phyloP scores from a whole-genome alignment of 2,329 filamentous ascomycete genomes.

The Pseudogymnoascus sp. region DNA sequence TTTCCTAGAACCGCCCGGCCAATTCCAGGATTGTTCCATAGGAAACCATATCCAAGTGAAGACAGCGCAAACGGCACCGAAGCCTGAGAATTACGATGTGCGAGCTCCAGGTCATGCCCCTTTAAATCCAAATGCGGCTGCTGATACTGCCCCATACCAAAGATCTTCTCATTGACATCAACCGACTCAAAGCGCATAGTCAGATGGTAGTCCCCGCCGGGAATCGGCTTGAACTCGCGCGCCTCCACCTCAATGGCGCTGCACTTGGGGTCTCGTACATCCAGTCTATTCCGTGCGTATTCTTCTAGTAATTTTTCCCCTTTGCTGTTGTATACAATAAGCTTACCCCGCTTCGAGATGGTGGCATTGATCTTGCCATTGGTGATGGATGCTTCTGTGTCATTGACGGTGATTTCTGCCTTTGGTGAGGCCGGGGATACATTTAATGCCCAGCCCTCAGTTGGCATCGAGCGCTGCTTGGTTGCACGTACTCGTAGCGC shows the following conservation, averaged over 20 bases:
- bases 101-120: slow-evolving; percentile 52
- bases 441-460: slow-evolving; percentile 34
- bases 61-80: slow-evolving; percentile 55
- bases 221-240: slow-evolving; percentile 40
- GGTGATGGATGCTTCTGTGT: slow-evolving; percentile 29
- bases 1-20: slow-evolving; percentile 52
- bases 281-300: slow-evolving; percentile 39
- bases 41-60: slow-evolving; percentile 50
- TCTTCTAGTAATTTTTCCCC: slow-evolving; percentile 39
- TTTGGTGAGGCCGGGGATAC: not conserved
- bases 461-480: slow-evolving; percentile 29
- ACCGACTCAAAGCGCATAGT: slow-evolving; percentile 50
- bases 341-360: slow-evolving; percentile 38
- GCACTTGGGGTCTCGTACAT: slow-evolving; percentile 40
- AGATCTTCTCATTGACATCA: slow-evolving; percentile 49
- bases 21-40: slow-evolving; percentile 59
- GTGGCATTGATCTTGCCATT: slow-evolving; percentile 41
- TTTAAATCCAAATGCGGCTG: slow-evolving; percentile 56
- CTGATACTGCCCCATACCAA: slow-evolving; percentile 62
- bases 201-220: slow-evolving; percentile 44
- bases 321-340: slow-evolving; percentile 35
- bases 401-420: not conserved
- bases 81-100: slow-evolving; percentile 58
- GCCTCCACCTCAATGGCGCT: slow-evolving; percentile 42
- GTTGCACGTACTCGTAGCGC: slow-evolving; percentile 40